phyloP scores from a whole-genome alignment of 2,329 filamentous ascomycete genomes.

The Macroventuria anomochaeta region DNA sequence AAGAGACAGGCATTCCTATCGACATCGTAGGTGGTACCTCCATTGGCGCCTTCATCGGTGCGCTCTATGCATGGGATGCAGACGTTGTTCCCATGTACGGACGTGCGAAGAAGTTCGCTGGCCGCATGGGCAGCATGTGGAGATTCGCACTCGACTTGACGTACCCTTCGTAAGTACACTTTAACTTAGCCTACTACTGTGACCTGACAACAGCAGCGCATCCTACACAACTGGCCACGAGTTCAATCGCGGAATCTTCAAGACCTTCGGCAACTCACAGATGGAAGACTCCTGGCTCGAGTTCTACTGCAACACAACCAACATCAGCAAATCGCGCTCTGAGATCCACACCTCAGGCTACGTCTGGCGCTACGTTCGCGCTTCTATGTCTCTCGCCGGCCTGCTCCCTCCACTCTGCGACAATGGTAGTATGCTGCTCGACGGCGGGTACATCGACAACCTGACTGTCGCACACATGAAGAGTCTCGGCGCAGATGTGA shows the following conservation, averaged over 20 bases:
- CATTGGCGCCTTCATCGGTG: constrained; percentile 94
- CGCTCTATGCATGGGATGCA: constrained; percentile 92
- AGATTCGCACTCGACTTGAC: constrained; percentile 96
- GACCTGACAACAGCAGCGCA: constrained; percentile 54
- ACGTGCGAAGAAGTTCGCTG: constrained; percentile 94
- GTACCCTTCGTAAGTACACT: constrained; percentile 73
- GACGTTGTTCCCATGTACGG: constrained; percentile 98
- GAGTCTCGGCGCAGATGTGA: constrained; percentile 86
- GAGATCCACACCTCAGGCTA: constrained; percentile 97
- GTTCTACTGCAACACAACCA: constrained; percentile 99
- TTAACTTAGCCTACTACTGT: background rate
- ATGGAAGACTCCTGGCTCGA: constrained; percentile 99
- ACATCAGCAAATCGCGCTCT: constrained; percentile 90
- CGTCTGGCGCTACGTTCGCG: constrained; percentile 94
- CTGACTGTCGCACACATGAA: constrained; percentile 98
- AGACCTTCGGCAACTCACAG: constrained; percentile 93
- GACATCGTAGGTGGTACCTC: constrained; percentile 96
- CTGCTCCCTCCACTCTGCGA: constrained; percentile 93
- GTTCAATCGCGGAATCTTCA: constrained; percentile 99
- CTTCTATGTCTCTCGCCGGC: constrained; percentile 95
- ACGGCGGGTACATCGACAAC: constrained; percentile 97
- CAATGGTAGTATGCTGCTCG: constrained; percentile 94
- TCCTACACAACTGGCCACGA: constrained; percentile 98
- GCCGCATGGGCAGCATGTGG: constrained; percentile 99
- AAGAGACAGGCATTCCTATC: constrained; percentile 95